These are phyloP conservation scores for Wickerhamomyces sp. DNA, from an alignment of 1,139 yeast species.

Conservation along the genomic window DNA sequence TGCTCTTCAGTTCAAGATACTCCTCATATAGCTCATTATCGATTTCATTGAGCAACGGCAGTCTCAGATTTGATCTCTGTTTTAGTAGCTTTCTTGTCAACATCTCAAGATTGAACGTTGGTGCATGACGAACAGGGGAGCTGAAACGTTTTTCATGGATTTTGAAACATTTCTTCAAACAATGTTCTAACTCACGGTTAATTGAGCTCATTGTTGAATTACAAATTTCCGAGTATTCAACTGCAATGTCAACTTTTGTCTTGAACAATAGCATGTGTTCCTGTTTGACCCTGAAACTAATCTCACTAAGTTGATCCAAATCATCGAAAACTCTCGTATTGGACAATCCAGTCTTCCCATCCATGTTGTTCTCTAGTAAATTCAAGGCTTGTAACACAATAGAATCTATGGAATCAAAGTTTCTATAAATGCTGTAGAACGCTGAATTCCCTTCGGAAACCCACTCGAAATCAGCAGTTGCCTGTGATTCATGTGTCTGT, in stretches of 20 bases:
- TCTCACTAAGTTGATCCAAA: conserved; percentile 24
- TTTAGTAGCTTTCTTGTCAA: conserved; percentile 37
- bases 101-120: conserved; percentile 36
- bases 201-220: conserved; percentile 47
- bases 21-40: conserved; percentile 36
- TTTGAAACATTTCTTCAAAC: conserved; percentile 35
- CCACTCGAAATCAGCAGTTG: conserved; percentile 33
- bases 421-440: conserved; percentile 34
- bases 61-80: conserved; percentile 27
- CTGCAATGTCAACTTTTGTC: conserved; percentile 45
- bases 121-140: conserved; percentile 38
- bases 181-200: conserved; percentile 43
- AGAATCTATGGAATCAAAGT: conserved; percentile 42
- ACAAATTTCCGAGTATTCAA: conserved; percentile 54
- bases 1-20: conserved; percentile 28
- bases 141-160: conserved; percentile 37
- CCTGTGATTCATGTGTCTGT: conserved; percentile 1
- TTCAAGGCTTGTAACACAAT: conserved; percentile 39
- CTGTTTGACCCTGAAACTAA: conserved; percentile 30
- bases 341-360: conserved; percentile 11
- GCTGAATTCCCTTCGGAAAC: conserved; percentile 42
- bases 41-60: conserved; percentile 31
- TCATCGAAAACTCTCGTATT: conserved; percentile 24
- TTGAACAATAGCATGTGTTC: conserved; percentile 32
- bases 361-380: conserved; percentile 29